Base-by-base conservation (phyloP, 1,284 basidiomycete species). In the Pisolithus thermaeus region DNA sequence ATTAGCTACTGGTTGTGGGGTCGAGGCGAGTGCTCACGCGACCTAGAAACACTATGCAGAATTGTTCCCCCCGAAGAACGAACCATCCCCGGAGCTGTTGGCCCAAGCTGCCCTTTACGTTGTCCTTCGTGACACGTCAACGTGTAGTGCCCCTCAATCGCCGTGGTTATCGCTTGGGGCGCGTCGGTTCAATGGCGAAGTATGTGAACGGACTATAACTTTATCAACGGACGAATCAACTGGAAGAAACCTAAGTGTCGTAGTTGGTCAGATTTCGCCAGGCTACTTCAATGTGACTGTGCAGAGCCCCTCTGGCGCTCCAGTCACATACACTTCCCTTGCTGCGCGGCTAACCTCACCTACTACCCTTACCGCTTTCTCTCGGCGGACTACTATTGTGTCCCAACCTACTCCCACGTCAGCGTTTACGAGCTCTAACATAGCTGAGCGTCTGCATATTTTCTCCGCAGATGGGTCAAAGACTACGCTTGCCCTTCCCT, bases 31-130 rank as follows among this genome's bases (percentile, higher is more conserved):
- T 22, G 22, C 51, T 47, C 36, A 37, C 45, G 46, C 27, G 32
- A 23, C n/a, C 28, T 53, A 92, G 90, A 90, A 90, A 82, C 84
- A 93, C 65, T 78, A 80, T 60, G 74, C 82, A 49, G 80, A 87
- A 52, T 73, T 95, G 22, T 92, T 93, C 72, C 87, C 88, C 4
- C 72, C 78, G 0, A 58, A 82, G 1, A 60, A 72, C 6, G 70
- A 77, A 18, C 83, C 88, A 0, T 76, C 78, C 0, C 69, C 84
- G 0, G 79, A 84, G 46, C 61, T 87, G 7, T 72, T 92, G 4
- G 88, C 87, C 1, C 87, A 90, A 63, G 88, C 87, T 1, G 92
- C 87, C 0, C 73, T 95, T 9, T 93, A 77, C 60, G 72, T 90
- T 18, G 78, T 75, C 22, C 77, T 93, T 18, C 80, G 87, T 43